phyloP scores from a whole-genome alignment of 192 early-diverging fungal genomes.

The Rhizophagus sp. region DNA sequence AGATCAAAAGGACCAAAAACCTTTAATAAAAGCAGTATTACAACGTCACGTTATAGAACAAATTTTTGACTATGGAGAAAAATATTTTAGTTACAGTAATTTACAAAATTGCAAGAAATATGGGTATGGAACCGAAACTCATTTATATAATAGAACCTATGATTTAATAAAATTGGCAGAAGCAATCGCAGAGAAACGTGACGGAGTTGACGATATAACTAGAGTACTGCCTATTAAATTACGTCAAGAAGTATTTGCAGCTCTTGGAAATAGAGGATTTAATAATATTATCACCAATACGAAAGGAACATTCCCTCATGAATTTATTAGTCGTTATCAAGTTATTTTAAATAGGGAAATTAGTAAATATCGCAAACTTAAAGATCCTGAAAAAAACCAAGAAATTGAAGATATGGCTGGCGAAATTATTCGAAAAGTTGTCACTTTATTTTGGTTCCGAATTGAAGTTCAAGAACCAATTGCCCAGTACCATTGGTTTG shows the following conservation, averaged over 20 bases:
- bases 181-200: not conserved
- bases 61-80: not conserved
- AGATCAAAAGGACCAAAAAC: not conserved
- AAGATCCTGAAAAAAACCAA: not conserved
- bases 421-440: not conserved
- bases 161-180: not conserved
- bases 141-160: not conserved
- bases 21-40: constrained; percentile 1
- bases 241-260: not conserved
- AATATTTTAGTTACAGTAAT: not conserved
- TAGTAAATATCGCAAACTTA: not conserved
- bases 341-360: not conserved
- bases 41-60: not conserved
- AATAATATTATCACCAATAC: not conserved
- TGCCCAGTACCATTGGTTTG: not conserved
- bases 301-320: not conserved
- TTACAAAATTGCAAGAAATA: not conserved
- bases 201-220: not conserved
- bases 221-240: not conserved
- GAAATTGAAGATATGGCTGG: not conserved
- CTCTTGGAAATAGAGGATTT: constrained; percentile 13
- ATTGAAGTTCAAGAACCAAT: constrained; percentile 11
- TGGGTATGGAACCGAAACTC: not conserved
- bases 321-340: not conserved
- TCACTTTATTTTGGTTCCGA: not conserved